Conservation (phyloP, 2,329 filamentous ascomycete genomes). For the Epichloe bromicola region DNA sequence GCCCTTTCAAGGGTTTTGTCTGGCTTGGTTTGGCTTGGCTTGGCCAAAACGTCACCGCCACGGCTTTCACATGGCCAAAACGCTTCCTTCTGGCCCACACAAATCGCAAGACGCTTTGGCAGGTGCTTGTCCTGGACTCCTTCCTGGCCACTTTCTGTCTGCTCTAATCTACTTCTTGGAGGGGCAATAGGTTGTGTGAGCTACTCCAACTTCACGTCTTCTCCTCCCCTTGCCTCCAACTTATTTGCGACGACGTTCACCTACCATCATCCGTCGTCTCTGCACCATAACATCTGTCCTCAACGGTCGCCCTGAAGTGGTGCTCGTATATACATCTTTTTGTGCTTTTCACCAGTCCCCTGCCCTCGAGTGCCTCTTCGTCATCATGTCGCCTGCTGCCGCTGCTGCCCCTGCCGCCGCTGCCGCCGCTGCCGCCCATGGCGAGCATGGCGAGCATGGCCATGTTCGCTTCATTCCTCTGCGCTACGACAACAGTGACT, state of each 20-base stretch:
- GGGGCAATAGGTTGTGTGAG: slow-evolving; percentile 29
- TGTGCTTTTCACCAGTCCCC: background rate
- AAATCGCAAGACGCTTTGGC: background rate
- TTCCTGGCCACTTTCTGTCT: slow-evolving; percentile 6
- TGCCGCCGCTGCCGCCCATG: too few species aligned
- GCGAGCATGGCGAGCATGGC: slow-evolving; percentile 20
- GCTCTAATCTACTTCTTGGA: slow-evolving; percentile 12
- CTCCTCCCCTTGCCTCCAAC: background rate
- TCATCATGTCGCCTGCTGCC: slow-evolving; percentile 22
- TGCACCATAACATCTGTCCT: background rate
- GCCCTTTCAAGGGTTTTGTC: too few species aligned
- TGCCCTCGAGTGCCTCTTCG: background rate
- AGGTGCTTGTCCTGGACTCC: slow-evolving; percentile 7
- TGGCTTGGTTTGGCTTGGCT: background rate
- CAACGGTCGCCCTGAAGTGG: background rate
- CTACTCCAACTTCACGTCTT: slow-evolving; percentile 9
- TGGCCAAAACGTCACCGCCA: slow-evolving; percentile 1
- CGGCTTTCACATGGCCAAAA: slow-evolving; percentile 17
- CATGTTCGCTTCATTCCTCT: slow-evolving; percentile 56
- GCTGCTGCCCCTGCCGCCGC: slow-evolving; percentile 6
- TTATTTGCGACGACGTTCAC: background rate
- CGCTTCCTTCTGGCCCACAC: slow-evolving; percentile 17
- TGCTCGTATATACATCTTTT: background rate
- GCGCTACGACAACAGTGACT: slow-evolving; percentile 64
- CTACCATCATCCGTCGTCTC: slow-evolving; percentile 2